These are phyloP conservation scores for Ogataea zsoltii DNA, from an alignment of 805 yeast genomes.

Conservation along the genomic window DNA sequence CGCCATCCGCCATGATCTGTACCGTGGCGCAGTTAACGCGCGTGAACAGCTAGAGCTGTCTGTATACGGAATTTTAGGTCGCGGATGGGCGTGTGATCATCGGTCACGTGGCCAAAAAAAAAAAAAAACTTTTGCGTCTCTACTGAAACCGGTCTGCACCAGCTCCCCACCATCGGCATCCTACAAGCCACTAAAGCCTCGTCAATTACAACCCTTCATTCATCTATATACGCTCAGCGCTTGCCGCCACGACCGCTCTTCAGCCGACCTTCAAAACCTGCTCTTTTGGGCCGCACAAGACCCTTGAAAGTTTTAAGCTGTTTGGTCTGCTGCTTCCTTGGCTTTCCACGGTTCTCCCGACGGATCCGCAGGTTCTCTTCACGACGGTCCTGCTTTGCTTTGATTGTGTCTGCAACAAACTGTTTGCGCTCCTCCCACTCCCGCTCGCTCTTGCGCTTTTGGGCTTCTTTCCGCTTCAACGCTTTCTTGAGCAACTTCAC, in stretches of 20 bases:
- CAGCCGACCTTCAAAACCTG: conserved; percentile 85
- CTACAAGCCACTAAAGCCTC: too few relatives aligned
- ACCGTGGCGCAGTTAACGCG: too few relatives aligned
- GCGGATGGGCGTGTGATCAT: too few relatives aligned
- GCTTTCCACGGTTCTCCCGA: conserved; percentile 81
- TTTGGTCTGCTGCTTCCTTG: conserved; percentile 70
- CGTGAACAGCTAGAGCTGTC: too few relatives aligned
- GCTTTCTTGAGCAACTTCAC: conserved; percentile 86
- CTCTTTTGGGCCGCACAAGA: conserved; percentile 50
- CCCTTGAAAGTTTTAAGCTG: conserved; percentile 66
- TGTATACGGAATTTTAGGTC: too few relatives aligned
- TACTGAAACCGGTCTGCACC: too few relatives aligned
- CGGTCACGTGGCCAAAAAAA: too few relatives aligned
- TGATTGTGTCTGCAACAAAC: conserved; percentile 70
- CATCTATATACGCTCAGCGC: conserved; percentile 9
- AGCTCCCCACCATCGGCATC: too few relatives aligned
- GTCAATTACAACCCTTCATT: conserved; percentile 7
- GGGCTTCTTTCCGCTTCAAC: conserved; percentile 76
- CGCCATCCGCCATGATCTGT: too few relatives aligned
- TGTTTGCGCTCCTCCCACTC: conserved; percentile 94
- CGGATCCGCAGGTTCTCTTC: conserved; percentile 88
- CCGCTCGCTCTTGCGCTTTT: conserved; percentile 80
- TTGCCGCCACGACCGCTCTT: conserved; percentile 23
- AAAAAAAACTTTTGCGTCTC: too few relatives aligned
- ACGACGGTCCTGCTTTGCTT: conserved; percentile 80